Base-by-base conservation (phyloP, 139 green algal genomes). In the Mychonastes homosphaera region DNA sequence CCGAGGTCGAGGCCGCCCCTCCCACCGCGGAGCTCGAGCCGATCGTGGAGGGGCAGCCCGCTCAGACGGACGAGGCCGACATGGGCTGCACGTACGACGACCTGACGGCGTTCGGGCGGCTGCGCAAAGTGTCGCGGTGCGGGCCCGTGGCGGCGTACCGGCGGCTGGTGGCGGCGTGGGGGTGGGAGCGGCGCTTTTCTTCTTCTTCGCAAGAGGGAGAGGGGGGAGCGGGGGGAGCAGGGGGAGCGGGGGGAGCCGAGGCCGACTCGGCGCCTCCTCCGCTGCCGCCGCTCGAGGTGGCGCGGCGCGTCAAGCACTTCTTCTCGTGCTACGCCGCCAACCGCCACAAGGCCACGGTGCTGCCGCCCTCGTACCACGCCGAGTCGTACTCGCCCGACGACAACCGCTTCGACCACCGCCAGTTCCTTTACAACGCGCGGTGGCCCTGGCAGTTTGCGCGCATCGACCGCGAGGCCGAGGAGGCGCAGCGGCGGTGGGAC, bases 51-150 rank as follows among this genome's bases (percentile, higher is more conserved):
- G 61, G 61, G 21, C 18, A 40, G 29, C 24, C 49, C 27, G 53
- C 53, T 6, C 86, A 96, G 80, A 87, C 71, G 8, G 89, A 95
- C 62, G 86, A 96, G 71, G 76, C 63, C 2, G 90, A 97, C 69
- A 97, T 97, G 90, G 89, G 89, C 10, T 92, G 94, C 81, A 92
- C 80, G 1, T 96, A 98, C 57, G 85, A 87, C 32, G 89, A 97
- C 79, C 79, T 97, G 26, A 72, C 72, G 3, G 54, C 94, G 16
- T 97, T 87, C 61, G 92, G 92, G 13, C 73, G 85, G 26, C 78
- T 97, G 63, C 71, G 91, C 51, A 95, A 95, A 79, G 74, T 96
- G 19, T 52, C 59, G 8, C 75, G 84, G 28, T 91, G 82, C 64
- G 91, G 91, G 0, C 91, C 91, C 1, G 79, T 95, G 13, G 75